phyloP scores from a whole-genome alignment of 441 rosid genomes.

The Pelargonium australe region DNA sequence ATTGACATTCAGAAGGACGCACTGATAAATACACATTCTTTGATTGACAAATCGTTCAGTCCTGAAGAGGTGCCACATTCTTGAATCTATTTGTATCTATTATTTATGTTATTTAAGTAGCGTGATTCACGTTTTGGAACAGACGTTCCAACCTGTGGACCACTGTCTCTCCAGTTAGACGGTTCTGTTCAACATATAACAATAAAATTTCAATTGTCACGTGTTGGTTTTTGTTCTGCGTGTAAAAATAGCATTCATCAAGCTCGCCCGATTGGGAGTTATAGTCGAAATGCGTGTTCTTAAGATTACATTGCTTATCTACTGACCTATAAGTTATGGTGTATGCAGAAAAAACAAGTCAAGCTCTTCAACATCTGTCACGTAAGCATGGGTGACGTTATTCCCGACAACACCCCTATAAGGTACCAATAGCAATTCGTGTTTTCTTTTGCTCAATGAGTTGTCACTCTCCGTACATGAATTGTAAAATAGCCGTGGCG shows the following conservation, averaged over 20 bases:
- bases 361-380: constrained; percentile 48
- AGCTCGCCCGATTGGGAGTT: too few species aligned
- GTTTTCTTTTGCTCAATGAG: constrained; percentile 7
- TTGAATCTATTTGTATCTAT: neutral
- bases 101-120: neutral
- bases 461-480: constrained; percentile 1
- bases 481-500: neutral
- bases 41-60: constrained; percentile 42
- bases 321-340: neutral
- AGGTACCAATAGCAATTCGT: constrained; percentile 32
- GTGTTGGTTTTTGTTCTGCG: too few species aligned
- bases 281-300: too few species aligned
- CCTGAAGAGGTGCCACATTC: constrained; percentile 45
- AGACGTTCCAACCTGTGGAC: too few species aligned
- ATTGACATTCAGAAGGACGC: constrained; percentile 75
- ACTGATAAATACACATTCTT: constrained; percentile 40
- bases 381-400: constrained; percentile 49
- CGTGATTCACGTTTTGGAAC: neutral
- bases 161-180: too few species aligned
- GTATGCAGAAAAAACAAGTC: constrained; percentile 45
- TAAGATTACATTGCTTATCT: neutral
- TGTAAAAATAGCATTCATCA: too few species aligned
- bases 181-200: too few species aligned
- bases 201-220: too few species aligned
- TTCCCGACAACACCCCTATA: constrained; percentile 32